phyloP scores from a whole-genome alignment of 768 basidiomycete species.

The Rhizopogon vinicolor region DNA sequence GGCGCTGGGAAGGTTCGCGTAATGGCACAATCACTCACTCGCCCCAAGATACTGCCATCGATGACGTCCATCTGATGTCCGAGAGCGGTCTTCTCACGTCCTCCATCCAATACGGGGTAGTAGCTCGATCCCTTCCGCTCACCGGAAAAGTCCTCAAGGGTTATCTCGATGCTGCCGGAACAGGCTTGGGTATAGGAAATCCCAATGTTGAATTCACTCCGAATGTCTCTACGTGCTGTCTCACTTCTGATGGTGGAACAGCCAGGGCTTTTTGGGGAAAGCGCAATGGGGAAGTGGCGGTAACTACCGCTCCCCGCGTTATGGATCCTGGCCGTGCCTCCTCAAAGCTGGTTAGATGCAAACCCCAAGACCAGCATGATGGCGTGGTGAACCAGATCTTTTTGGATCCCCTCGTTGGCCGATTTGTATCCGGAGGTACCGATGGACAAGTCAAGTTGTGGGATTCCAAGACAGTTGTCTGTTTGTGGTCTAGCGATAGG shows the following conservation, averaged over 20 bases:
- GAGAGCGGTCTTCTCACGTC: conserved; percentile 52
- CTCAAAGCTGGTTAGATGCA: conserved; percentile 44
- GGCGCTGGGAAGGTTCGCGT: conserved; percentile 68
- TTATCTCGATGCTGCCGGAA: conserved; percentile 60
- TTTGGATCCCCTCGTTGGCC: conserved; percentile 38
- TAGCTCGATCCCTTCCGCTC: conserved; percentile 68
- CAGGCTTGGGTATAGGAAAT: conserved; percentile 60
- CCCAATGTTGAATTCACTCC: conserved; percentile 74
- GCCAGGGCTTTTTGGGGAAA: conserved; percentile 75
- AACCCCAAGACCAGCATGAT: conserved; percentile 57
- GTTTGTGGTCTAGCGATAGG: conserved; percentile 58
- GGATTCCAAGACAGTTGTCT: conserved; percentile 50
- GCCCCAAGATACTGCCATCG: conserved; percentile 57
- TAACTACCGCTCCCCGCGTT: conserved; percentile 51
- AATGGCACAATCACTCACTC: conserved; percentile 56
- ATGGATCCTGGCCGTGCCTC: conserved; percentile 49
- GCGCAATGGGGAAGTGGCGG: conserved; percentile 59
- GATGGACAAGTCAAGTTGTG: conserved; percentile 76
- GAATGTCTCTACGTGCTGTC: conserved; percentile 52
- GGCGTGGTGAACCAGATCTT: conserved; percentile 51
- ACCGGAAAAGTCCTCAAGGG: conserved; percentile 68
- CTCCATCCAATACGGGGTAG: conserved; percentile 63
- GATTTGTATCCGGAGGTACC: conserved; percentile 47
- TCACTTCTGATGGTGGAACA: conserved; percentile 59
- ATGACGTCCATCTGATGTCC: conserved; percentile 57